A percentile compares a stretch with the other conserved stretches of the same genome.
Conservation (phyloP, 2,329 filamentous ascomycete species). For the Esteya vermicola region DNA sequence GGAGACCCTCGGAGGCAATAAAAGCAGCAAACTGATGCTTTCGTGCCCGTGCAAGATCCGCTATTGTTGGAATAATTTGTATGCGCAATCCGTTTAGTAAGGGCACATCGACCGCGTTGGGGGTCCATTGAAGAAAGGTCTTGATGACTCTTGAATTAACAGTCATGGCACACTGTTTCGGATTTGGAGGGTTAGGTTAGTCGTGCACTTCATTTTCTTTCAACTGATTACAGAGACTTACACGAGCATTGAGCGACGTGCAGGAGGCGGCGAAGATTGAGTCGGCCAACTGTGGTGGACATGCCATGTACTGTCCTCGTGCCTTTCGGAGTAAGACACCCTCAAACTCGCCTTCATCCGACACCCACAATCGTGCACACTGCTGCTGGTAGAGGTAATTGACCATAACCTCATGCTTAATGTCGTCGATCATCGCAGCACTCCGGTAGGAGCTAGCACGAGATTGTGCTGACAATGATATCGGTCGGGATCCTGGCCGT, state of each 20-base stretch:
- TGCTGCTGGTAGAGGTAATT: slow-evolving; percentile 74
- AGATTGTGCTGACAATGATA: slow-evolving; percentile 36
- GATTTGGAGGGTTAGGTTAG: not conserved
- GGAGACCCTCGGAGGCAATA: slow-evolving; percentile 52
- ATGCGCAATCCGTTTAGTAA: slow-evolving; percentile 63
- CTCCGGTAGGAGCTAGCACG: slow-evolving; percentile 19
- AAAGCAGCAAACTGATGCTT: slow-evolving; percentile 76
- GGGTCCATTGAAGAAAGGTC: slow-evolving; percentile 60
- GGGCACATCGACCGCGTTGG: slow-evolving; percentile 60
- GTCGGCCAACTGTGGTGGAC: slow-evolving; percentile 48
- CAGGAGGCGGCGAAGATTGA: slow-evolving; percentile 52
- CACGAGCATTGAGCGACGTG: slow-evolving; percentile 56
- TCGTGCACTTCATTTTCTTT: not conserved
- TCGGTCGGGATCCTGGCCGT: slow-evolving; percentile 33
- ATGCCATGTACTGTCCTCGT: slow-evolving; percentile 57
- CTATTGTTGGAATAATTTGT: slow-evolving; percentile 59
- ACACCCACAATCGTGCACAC: slow-evolving; percentile 60
- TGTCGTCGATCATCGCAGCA: slow-evolving; percentile 50
- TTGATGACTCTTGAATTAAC: slow-evolving; percentile 69
- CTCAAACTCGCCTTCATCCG: slow-evolving; percentile 51
- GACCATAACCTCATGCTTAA: slow-evolving; percentile 72
- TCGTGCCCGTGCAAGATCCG: slow-evolving; percentile 54
- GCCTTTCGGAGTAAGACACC: slow-evolving; percentile 59
- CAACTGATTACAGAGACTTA: slow-evolving; percentile 19
- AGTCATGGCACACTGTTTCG: slow-evolving; percentile 56